phyloP scores from a whole-genome alignment of 2,329 filamentous ascomycete species.

The Aspergillus pseudoterreus region DNA sequence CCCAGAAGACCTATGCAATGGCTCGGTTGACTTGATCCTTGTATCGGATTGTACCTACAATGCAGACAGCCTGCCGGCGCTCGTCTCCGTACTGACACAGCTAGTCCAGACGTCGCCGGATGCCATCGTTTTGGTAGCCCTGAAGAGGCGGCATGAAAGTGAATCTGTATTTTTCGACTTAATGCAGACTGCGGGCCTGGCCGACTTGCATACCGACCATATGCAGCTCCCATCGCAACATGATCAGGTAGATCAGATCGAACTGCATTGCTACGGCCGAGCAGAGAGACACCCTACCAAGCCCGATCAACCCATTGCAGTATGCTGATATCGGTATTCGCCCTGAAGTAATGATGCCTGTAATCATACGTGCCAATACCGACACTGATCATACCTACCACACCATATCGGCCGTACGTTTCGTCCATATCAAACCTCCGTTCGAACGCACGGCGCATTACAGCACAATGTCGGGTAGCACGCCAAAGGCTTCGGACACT shows the following conservation, averaged over 20 bases:
- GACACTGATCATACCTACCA: too few species aligned
- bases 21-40: constrained; percentile 56
- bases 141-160: constrained; percentile 65
- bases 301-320: too few species aligned
- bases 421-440: too few species aligned
- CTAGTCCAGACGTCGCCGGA: constrained; percentile 48
- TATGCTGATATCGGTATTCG: too few species aligned
- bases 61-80: constrained; percentile 59
- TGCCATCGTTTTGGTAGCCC: constrained; percentile 55
- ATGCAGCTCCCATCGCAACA: constrained; percentile 37
- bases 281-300: background rate
- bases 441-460: too few species aligned
- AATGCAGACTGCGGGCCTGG: constrained; percentile 44
- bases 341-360: too few species aligned
- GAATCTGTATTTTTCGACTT: constrained; percentile 65
- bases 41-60: constrained; percentile 74
- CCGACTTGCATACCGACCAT: constrained; percentile 25
- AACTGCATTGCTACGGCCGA: constrained; percentile 35
- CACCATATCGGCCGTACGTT: too few species aligned
- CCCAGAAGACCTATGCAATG: constrained; percentile 36
- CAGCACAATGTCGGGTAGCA: too few species aligned
- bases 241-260: constrained; percentile 32
- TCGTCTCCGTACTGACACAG: constrained; percentile 55
- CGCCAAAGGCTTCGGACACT: too few species aligned
- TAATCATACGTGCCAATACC: too few species aligned